phyloP scores from a whole-genome alignment of 371 early-diverging fungal species.

The Mucor velutinosus region DNA sequence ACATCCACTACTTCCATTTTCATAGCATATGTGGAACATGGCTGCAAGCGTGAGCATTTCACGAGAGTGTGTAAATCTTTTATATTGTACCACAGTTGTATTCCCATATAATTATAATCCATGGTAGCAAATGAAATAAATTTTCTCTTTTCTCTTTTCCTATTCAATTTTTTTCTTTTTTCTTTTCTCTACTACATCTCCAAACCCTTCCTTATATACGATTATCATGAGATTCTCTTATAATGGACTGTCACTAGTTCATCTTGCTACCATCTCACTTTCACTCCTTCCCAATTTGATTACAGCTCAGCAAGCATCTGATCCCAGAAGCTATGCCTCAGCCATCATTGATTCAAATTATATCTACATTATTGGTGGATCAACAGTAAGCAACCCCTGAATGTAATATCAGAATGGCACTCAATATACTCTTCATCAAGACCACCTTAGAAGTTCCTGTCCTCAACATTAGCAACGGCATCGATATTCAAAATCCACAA shows the following conservation, averaged over 20 bases:
- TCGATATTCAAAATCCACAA: conserved; percentile 18
- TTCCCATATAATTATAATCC: conserved; percentile 3
- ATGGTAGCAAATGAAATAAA: background rate
- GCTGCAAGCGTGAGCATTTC: conserved; percentile 28
- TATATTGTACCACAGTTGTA: conserved; percentile 14
- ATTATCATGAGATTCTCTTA: conserved; percentile 3
- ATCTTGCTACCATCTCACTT: conserved; percentile 8
- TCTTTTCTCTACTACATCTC: background rate
- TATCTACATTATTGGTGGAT: conserved; percentile 32
- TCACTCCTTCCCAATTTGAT: conserved; percentile 2
- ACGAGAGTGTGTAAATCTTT: conserved; percentile 14
- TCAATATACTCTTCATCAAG: conserved; percentile 10
- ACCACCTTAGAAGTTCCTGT: conserved; percentile 26
- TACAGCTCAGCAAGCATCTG: conserved; percentile 5
- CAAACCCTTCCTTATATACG: conserved; percentile 9
- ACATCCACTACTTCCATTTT: background rate
- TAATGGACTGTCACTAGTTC: conserved; percentile 14
- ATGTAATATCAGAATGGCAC: background rate
- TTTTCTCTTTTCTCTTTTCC: conserved; percentile 2
- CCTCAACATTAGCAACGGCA: conserved; percentile 28
- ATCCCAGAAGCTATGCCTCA: conserved; percentile 17
- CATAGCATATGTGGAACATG: background rate
- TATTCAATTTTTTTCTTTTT: background rate
- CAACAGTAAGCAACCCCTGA: conserved; percentile 17
- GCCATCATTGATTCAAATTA: conserved; percentile 8